Percentiles rank a stretch among this genome's conserved stretches.
Evolutionary conservation across 495 filamentous ascomycete genomes (phyloP).

Genomic region (Aspergillus sclerotioniger): DNA sequence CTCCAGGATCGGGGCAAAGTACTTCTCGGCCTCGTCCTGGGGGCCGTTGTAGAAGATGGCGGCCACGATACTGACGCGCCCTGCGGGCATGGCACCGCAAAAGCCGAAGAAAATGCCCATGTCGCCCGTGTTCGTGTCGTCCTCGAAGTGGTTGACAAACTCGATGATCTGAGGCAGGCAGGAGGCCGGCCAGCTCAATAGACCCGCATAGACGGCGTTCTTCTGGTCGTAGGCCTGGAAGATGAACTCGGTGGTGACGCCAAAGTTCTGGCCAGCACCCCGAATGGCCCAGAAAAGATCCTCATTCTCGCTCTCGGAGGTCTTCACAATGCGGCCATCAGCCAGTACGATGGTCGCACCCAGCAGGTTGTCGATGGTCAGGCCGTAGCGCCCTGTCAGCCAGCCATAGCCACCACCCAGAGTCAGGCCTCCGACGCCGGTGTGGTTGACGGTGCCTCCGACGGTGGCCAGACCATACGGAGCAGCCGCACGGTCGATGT

Average conservation of each 20-base stretch:
- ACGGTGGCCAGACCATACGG: conserved; percentile 49
- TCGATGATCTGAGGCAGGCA: conserved; percentile 34
- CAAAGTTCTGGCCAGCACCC: conserved; percentile 41
- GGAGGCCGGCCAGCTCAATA: conserved; percentile 35
- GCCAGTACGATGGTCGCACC: conserved; percentile 43
- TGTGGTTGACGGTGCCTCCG: conserved; percentile 53
- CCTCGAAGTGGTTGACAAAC: conserved; percentile 33
- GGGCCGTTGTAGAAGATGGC: conserved; percentile 40
- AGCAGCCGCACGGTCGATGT: conserved; percentile 48
- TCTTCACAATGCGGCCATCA: conserved; percentile 35
- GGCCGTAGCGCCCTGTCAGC: conserved; percentile 42
- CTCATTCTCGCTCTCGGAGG: conserved; percentile 27
- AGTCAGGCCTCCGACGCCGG: conserved; percentile 53
- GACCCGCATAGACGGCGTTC: conserved; percentile 40
- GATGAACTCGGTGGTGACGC: conserved; percentile 38
- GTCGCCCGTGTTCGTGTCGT: conserved; percentile 15
- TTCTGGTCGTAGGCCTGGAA: conserved; percentile 35
- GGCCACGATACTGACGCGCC: conserved; percentile 18
- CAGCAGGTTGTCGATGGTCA: conserved; percentile 49
- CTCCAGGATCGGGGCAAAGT: conserved; percentile 28
- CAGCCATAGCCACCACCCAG: conserved; percentile 54
- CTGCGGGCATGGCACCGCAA: conserved; percentile 17
- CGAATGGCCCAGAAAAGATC: conserved; percentile 47
- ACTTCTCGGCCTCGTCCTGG: conserved; percentile 25
- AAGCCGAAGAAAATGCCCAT: conserved; percentile 26